Evolutionary conservation across 345 rosid genomes (phyloP).

Genomic region (Anastatica hierochuntica): DNA sequence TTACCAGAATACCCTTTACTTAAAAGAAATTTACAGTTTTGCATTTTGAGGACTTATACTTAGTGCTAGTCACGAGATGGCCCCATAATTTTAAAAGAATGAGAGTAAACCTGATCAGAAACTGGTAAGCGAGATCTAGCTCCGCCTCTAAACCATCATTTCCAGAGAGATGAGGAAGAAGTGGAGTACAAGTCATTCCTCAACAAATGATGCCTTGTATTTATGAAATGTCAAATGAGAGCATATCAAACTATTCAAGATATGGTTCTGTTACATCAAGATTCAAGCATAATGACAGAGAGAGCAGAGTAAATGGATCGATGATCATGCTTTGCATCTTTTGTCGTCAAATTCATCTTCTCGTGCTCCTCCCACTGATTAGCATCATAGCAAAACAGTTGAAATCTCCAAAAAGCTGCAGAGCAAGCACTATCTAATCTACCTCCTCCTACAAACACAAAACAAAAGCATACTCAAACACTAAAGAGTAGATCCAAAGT

Average conservation of each 20-base stretch:
- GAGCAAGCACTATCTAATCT: background rate
- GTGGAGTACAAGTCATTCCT: too few species aligned
- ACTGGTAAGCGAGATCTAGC: too few species aligned
- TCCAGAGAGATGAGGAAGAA: too few species aligned
- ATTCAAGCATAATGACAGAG: background rate
- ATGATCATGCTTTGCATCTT: background rate
- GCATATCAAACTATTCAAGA: too few species aligned
- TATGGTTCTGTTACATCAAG: too few species aligned
- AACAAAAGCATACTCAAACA: background rate
- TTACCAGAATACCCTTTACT: background rate
- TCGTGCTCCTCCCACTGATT: background rate
- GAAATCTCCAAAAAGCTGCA: background rate
- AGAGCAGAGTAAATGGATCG: background rate
- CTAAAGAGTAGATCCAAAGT: background rate
- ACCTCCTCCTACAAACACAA: constrained; percentile 13
- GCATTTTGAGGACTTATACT: constrained; percentile 1
- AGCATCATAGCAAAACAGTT: constrained; percentile 6
- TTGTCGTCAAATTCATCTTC: background rate
- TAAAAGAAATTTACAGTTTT: background rate
- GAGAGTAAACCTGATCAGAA: too few species aligned
- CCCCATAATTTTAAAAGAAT: background rate
- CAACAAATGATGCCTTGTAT: too few species aligned
- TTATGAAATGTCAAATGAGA: too few species aligned
- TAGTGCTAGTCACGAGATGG: background rate
- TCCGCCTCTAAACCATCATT: too few species aligned